Conservation (phyloP, 169 alveolate genomes). For the Babesia sp. region DNA sequence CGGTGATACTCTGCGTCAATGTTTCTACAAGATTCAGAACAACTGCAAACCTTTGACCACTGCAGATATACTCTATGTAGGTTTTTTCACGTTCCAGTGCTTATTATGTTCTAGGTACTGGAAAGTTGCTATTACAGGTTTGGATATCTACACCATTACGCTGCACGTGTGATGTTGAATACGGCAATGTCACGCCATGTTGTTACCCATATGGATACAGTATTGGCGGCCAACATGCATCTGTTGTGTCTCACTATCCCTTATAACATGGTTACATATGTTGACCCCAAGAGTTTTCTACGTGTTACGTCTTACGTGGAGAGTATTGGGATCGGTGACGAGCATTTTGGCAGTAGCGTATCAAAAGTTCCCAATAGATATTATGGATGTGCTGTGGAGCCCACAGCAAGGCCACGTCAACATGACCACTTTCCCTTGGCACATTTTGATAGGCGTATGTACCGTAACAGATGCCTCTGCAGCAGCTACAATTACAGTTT, state of each 20-base stretch:
- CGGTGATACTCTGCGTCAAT: not conserved
- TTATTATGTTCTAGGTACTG: not conserved
- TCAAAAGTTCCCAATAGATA: too few relatives aligned
- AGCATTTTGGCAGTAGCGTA: too few relatives aligned
- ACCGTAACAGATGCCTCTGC: not conserved
- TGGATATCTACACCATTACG: conserved; percentile 37
- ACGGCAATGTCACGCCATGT: conserved; percentile 4
- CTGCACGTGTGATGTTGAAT: conserved; percentile 25
- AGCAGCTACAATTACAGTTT: not conserved
- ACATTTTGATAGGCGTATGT: too few relatives aligned
- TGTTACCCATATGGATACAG: not conserved
- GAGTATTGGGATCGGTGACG: too few relatives aligned
- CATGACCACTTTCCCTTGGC: too few relatives aligned
- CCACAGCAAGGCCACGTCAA: not conserved
- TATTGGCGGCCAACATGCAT: conserved; percentile 24
- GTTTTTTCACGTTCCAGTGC: not conserved
- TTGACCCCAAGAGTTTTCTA: not conserved
- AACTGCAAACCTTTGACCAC: not conserved
- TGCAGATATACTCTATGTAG: conserved; percentile 5
- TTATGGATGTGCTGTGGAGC: too few relatives aligned
- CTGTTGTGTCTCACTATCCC: conserved; percentile 16
- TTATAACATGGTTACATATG: conserved; percentile 9
- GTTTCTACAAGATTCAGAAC: not conserved
- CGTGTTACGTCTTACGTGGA: not conserved
- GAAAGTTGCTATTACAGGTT: not conserved